Conservation (phyloP, 2,329 filamentous ascomycete species). For the Cytospora paraplurivora region DNA sequence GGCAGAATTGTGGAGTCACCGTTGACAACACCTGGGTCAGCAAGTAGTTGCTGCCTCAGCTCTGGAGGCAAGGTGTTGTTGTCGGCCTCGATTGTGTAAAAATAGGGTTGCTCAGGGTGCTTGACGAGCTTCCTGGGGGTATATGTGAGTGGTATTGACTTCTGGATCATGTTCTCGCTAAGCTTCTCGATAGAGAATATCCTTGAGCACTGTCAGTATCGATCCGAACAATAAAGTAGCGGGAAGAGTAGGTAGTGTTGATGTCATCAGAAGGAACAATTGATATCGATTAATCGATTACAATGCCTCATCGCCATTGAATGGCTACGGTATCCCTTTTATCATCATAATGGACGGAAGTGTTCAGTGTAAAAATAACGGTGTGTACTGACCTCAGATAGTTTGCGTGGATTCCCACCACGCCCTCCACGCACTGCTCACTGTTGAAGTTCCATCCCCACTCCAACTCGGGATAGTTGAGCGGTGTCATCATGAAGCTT, state of each 20-base stretch:
- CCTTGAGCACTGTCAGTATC: conserved; percentile 48
- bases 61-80: conserved; percentile 85
- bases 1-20: conserved; percentile 72
- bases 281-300: conserved; percentile 64
- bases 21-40: conserved; percentile 70
- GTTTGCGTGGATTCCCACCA: conserved; percentile 90
- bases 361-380: conserved; percentile 37
- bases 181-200: conserved; percentile 92
- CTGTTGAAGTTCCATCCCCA: conserved; percentile 97
- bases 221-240: not conserved
- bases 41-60: conserved; percentile 73
- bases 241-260: conserved; percentile 24
- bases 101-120: conserved; percentile 84
- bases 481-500: conserved; percentile 86
- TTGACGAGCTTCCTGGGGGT: conserved; percentile 87
- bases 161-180: conserved; percentile 81
- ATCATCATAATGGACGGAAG: conserved; percentile 61
- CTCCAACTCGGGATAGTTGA: conserved; percentile 85
- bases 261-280: conserved; percentile 91
- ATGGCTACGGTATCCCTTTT: conserved; percentile 59
- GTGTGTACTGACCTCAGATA: conserved; percentile 70
- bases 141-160: conserved; percentile 83
- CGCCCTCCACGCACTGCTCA: conserved; percentile 88
- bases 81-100: conserved; percentile 93
- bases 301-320: conserved; percentile 54